Conservation (phyloP, 2,329 filamentous ascomycete genomes). For the Bipolaris zeicola region DNA sequence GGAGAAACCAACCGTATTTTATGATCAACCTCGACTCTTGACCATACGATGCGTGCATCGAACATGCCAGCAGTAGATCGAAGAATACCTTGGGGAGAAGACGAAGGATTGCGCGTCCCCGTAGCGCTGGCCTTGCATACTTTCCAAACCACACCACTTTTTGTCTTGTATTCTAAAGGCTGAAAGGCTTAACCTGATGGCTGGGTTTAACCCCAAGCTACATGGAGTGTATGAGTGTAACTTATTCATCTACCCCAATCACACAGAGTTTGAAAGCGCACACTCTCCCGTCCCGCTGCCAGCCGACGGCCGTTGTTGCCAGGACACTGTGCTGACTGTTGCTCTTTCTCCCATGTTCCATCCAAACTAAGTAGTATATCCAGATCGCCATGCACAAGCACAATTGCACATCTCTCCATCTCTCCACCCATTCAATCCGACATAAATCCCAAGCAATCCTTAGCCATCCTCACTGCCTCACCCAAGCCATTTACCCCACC, state of each 20-base stretch:
- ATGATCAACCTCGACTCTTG: slow-evolving; percentile 14
- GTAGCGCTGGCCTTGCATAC: not conserved
- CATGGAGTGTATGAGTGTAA: not conserved
- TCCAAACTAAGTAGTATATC: not conserved
- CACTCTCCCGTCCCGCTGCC: not conserved
- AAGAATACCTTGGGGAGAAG: not conserved
- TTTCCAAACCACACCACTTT: too few species aligned
- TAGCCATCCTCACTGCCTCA: too few species aligned
- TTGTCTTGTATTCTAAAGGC: not conserved
- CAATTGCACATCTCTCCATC: not conserved
- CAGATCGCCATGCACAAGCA: not conserved
- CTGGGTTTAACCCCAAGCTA: not conserved
- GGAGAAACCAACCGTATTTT: too few species aligned
- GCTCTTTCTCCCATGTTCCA: too few species aligned
- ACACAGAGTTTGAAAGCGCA: not conserved
- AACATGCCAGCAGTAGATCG: slow-evolving; percentile 27
- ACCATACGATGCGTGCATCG: slow-evolving; percentile 31
- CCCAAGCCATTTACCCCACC: not conserved
- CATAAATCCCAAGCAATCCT: too few species aligned
- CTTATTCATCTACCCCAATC: not conserved
- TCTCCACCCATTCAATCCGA: too few species aligned
- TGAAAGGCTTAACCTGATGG: not conserved
- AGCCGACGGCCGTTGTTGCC: too few species aligned
- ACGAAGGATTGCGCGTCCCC: slow-evolving; percentile 26
- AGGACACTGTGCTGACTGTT: too few species aligned